These are phyloP conservation scores for Gnomoniopsis sp. DNA, from an alignment of 2,329 filamentous ascomycete genomes.

Conservation along the genomic window DNA sequence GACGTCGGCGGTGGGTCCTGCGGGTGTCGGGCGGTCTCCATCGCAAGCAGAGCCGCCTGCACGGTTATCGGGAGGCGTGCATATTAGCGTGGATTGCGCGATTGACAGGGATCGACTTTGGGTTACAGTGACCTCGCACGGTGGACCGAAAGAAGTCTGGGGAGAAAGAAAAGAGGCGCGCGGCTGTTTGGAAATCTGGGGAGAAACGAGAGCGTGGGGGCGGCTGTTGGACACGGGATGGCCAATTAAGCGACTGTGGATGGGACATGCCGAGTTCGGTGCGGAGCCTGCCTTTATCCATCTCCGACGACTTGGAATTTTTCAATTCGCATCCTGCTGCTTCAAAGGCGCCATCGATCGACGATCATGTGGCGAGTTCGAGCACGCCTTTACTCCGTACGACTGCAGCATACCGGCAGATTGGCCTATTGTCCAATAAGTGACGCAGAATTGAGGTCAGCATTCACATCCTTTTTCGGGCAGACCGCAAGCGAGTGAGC, in stretches of 20 bases:
- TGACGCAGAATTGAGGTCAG: no score
- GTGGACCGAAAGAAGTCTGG: neutral
- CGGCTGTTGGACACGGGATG: neutral
- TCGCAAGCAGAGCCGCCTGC: conserved; percentile 15
- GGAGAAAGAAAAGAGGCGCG: neutral
- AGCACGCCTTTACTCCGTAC: no score
- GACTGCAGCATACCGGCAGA: no score
- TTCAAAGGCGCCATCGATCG: no score
- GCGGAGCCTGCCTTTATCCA: neutral
- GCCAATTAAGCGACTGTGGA: neutral
- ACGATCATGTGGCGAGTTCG: no score
- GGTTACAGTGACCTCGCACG: neutral
- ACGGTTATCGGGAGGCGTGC: conserved; percentile 18
- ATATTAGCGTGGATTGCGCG: conserved; percentile 16
- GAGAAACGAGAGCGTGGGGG: no score
- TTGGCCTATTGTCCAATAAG: no score
- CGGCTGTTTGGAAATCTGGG: neutral
- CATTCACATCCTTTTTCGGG: no score
- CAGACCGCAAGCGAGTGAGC: no score
- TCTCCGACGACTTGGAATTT: neutral
- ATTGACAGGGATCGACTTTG: neutral
- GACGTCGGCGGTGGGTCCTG: conserved; percentile 16
- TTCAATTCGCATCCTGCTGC: no score
- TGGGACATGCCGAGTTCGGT: neutral
- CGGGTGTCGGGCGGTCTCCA: conserved; percentile 12